Base-by-base conservation (phyloP, 495 filamentous ascomycete genomes). In the Penicillium malachiteum region DNA sequence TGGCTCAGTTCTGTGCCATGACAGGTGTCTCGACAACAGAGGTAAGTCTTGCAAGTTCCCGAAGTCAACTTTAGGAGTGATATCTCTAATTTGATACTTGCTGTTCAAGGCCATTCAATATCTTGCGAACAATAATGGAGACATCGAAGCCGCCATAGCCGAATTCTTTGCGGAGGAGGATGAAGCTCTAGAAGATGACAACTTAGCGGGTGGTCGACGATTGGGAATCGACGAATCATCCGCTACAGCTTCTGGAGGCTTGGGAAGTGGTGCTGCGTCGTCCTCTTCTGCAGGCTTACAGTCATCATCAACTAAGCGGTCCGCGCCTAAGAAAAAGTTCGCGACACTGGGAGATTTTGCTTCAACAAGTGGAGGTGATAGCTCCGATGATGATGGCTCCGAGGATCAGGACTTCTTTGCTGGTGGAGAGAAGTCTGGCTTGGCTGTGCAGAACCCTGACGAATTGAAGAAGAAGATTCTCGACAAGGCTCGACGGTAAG, bases 381-480 rank as follows among this genome's bases (percentile, higher is more conserved):
- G 81, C 5, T 80, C 85, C 30, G 81, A 84, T 14, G 81, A 86
- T 5, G 83, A 86, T 33, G 81, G 82, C 5, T 74, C 84, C 21
- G 77, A 79, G 34, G 83, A 87, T 7, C 84, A 90, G 52, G 90
- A 97, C 67, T 81, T 96, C 46, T 98, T 95, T 68, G 88, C 94
- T 7, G 94, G 94, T 48, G 94, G 94, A 43, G 94, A 96, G 77
- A 98, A 98, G 74, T 96, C 92, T 18, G 95, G 92, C 6, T 73
- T 97, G 31, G 95, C 94, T 3, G 92, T 98, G 50, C 90, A 97
- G 68, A 92, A 97, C 67, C 94, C 94, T 0, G 77, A 82, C 48
- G 88, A 87, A 55, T 74, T 87, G 13, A 83, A 84, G 62, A 83
- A 82, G 66, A 84, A 94, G 67, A 90, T 97, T 50, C 73, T 98